Evolutionary conservation across 768 basidiomycete genomes (phyloP), one percentile per base, ranked within the genome.

Genomic region (Grammothele lineata): DNA sequence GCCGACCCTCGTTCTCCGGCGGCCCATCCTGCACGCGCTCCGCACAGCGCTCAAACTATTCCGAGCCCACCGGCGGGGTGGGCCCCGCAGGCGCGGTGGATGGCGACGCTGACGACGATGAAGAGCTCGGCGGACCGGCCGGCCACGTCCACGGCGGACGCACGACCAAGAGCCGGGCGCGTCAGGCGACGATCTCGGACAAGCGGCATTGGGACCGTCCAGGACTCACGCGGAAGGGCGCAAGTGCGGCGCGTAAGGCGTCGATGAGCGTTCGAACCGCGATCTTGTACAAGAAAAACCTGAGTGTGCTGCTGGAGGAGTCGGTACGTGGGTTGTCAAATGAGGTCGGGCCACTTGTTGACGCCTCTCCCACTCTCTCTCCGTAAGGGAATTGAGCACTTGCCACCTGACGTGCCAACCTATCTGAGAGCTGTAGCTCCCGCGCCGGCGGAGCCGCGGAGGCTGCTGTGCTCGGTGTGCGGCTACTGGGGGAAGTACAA

Each of bases 401-500:
- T 81, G 40, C 76, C 80, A 3, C 46, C 77, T 4, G 64, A 68
- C 32, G 68, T 74, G 12, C 78, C 87, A 5, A 82, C 79, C 15
- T 92, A 93, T 69, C 62, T 92, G 48, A 87, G 82, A 17, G 85
- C 84, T 12, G 70, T 65, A 24, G 75, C 82, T 1, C 77, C 82
- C 2, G 72, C 80, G 1, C 68, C 87, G 0, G 63, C 62, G 1
- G 77, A 83, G 47, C 87, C 90, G 5, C 76, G 83, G 7, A 80
- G 87, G 34, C 67, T 80, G 54, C 59, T 92, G 12, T 93, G 91
- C 60, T 81, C 87, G n/a, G 85, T 92, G 21, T 92, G 91, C 56
- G 88, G 91, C 3, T 92, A 87, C 63, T 86, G 79, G 77, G 89
- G 87, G 5, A 70, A 71, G 4, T 92, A 93, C 61, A 83, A 77